phyloP scores from a whole-genome alignment of 768 basidiomycete genomes.

The Tephrocybe sp. region DNA sequence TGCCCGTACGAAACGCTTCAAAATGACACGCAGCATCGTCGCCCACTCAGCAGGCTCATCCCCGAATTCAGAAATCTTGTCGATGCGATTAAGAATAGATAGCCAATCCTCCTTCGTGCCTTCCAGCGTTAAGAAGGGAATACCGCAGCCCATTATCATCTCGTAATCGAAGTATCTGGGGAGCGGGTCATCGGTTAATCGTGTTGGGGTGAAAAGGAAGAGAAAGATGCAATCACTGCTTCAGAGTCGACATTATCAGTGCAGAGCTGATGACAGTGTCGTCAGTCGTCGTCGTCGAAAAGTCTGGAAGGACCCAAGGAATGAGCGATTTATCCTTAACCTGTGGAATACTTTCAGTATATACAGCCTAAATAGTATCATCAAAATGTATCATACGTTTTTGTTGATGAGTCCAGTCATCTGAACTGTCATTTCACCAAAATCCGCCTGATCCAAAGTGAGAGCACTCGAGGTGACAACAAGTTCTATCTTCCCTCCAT shows the following conservation, averaged over 20 bases:
- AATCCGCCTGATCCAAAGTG: too few species aligned
- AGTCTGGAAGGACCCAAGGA: conserved; percentile 41
- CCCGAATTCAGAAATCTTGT: conserved; percentile 39
- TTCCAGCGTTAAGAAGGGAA: conserved; percentile 46
- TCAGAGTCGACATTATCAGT: conserved; percentile 41
- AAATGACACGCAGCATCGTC: too few species aligned
- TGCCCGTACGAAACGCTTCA: conserved; percentile 30
- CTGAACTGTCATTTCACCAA: too few species aligned
- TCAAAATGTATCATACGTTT: too few species aligned
- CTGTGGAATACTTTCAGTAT: conserved; percentile 30
- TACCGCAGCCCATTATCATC: conserved; percentile 32
- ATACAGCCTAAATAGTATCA: too few species aligned
- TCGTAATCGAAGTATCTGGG: conserved; percentile 35
- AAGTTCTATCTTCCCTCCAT: too few species aligned
- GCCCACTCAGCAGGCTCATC: too few species aligned
- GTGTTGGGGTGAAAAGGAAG: too few species aligned
- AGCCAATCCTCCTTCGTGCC: too few species aligned
- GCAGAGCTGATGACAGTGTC: conserved; percentile 38
- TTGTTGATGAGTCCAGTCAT: too few species aligned
- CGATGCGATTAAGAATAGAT: conserved; percentile 25
- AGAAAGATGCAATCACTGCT: too few species aligned
- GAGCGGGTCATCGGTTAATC: neutral
- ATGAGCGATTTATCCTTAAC: conserved; percentile 25
- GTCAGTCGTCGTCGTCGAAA: conserved; percentile 40
- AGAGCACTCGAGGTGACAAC: too few species aligned